Conservation (phyloP, 768 basidiomycete species). For the Rhizopogon sp. region DNA sequence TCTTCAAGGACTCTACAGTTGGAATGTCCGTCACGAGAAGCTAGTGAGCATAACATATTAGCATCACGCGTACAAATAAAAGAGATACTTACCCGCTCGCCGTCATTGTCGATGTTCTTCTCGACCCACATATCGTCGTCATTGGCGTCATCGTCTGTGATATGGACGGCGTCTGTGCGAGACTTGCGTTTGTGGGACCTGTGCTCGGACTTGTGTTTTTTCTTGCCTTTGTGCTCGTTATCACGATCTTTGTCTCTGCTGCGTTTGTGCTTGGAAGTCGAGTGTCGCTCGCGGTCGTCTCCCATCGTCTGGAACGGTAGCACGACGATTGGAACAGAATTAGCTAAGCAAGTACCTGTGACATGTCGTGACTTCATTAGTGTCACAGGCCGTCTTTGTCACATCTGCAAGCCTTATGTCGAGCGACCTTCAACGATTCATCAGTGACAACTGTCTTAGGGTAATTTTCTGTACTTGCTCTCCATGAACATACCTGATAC, state of each 20-base stretch:
- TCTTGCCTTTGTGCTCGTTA: conserved; percentile 45
- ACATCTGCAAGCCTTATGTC: conserved; percentile 38
- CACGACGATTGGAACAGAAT: too few species aligned
- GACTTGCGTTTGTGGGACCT: conserved; percentile 30
- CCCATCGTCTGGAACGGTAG: conserved; percentile 14
- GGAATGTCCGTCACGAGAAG: conserved; percentile 71
- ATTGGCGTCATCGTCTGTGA: conserved; percentile 68
- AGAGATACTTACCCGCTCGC: conserved; percentile 54
- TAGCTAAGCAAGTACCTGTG: background rate
- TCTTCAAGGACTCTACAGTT: conserved; percentile 62
- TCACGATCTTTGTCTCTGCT: conserved; percentile 28
- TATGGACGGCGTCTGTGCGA: conserved; percentile 27
- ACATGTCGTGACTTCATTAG: background rate
- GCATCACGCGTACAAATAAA: background rate
- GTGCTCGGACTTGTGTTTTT: conserved; percentile 48
- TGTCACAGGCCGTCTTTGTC: background rate
- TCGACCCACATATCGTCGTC: conserved; percentile 84
- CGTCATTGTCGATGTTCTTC: conserved; percentile 78
- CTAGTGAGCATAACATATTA: conserved; percentile 28
- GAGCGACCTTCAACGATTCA: conserved; percentile 61
- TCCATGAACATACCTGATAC: background rate
- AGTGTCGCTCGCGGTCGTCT: conserved; percentile 10
- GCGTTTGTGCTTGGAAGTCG: conserved; percentile 21
- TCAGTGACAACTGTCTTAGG: conserved; percentile 72
- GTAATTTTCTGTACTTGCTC: conserved; percentile 33